Base-by-base conservation (phyloP, 2,329 filamentous ascomycete species). In the Gaeumannomyces tritici region DNA sequence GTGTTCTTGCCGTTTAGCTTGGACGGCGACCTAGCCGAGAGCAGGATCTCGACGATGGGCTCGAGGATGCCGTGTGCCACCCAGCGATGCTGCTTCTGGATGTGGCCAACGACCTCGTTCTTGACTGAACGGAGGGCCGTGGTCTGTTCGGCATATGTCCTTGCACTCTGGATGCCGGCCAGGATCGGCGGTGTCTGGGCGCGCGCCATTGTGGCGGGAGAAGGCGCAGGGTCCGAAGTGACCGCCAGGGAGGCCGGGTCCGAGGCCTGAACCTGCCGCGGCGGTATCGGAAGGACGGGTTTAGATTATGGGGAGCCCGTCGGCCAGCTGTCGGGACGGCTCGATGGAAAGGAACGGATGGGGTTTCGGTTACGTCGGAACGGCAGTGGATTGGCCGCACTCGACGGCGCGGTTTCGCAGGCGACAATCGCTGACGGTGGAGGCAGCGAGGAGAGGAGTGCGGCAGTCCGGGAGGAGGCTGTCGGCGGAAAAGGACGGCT, bases 51-150 rank as follows among this genome's bases (percentile, higher is more conserved):
- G 70, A 79, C 80, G 62, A 81, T 77, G 42, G 83, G 81, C 61
- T 84, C 81, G 58, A 95, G 75, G 31, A 90, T 79, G 24, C 93
- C 93, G 62, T 84, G 77, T 63, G 79, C 80, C 55, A 97, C 81
- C 79, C 88, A 93, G 63, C 85, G 76, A 74, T 93, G 89, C 75
- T 99, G 99, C 73, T 88, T 88, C 73, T 93, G 87, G 42, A 89
- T 83, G 74, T 98, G 91, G 28, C 95, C 95, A 64, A 96, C 86
- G 59, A 96, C 83, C 66, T 95, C 89, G 74, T 96, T 95, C 78
- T 96, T 98, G 33, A 99, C 78, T 55, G 81, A 79, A 66, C 87
- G 85, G 57, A 97, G 80, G 60, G 87, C 83, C 29, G 80, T 77
- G 55, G 83, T 77, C 68, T 83, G 83, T 65, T 87, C 83, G 27